A percentile compares a stretch with the other conserved stretches of the same genome.
These are phyloP conservation scores for Phaeolepiota aurea DNA, from an alignment of 768 basidiomycete species.

Conservation along the genomic window DNA sequence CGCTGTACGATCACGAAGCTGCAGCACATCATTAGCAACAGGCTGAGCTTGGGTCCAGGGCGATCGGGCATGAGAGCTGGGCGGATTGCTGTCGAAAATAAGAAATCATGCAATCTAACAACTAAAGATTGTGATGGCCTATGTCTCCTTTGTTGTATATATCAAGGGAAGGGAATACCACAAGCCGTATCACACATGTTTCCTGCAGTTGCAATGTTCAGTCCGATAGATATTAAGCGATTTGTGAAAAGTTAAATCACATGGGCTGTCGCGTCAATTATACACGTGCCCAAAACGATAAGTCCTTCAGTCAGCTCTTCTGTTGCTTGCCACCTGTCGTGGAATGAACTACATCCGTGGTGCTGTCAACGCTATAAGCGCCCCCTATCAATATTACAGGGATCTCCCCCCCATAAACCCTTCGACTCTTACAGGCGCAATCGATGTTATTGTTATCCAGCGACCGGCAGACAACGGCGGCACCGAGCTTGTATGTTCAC, in stretches of 20 bases:
- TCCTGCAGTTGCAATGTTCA: no score
- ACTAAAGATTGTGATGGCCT: neutral
- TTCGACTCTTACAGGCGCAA: conserved; percentile 93
- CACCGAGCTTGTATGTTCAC: conserved; percentile 77
- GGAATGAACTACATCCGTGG: conserved; percentile 85
- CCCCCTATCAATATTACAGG: conserved; percentile 86
- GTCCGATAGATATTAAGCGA: no score
- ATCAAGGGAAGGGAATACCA: no score
- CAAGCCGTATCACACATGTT: no score
- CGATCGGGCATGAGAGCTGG: no score
- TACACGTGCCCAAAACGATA: neutral
- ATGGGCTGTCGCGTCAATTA: no score
- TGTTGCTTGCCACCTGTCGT: conserved; percentile 7
- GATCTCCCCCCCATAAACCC: conserved; percentile 85
- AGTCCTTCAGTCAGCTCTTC: neutral
- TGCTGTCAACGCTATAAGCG: conserved; percentile 77
- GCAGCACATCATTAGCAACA: conserved; percentile 23
- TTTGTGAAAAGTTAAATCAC: no score
- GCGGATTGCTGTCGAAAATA: no score
- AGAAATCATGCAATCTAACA: conserved; percentile 1
- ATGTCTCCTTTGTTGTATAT: neutral
- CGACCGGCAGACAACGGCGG: conserved; percentile 56
- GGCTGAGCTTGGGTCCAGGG: neutral
- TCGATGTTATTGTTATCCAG: conserved; percentile 96
- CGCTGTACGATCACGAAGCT: conserved; percentile 57